Conservation (phyloP, 129 eudicot genomes). For the Silybum marianum region DNA sequence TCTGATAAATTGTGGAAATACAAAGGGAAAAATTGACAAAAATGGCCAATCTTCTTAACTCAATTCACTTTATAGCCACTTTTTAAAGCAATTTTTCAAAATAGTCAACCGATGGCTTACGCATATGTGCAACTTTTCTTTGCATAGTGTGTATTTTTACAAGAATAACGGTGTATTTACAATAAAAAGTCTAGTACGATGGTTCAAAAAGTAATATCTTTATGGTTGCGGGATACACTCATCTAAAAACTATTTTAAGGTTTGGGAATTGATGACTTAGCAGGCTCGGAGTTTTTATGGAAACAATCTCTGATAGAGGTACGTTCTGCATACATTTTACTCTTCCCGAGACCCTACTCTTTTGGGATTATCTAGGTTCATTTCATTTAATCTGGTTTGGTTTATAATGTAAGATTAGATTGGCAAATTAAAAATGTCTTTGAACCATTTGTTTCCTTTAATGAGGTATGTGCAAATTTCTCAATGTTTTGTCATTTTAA, state of each 20-base stretch:
- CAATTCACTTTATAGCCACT: no score
- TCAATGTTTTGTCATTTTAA: neutral
- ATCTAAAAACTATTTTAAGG: no score
- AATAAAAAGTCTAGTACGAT: no score
- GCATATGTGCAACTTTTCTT: neutral
- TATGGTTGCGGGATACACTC: no score
- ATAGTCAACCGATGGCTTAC: no score
- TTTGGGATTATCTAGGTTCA: neutral
- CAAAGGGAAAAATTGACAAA: no score
- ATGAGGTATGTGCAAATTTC: neutral
- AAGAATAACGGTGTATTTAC: neutral
- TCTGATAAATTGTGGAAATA: neutral
- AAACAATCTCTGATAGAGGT: neutral
- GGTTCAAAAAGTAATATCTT: no score
- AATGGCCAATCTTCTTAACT: no score
- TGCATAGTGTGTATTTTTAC: neutral
- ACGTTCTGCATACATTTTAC: neutral
- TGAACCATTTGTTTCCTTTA: neutral
- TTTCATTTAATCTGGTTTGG: neutral
- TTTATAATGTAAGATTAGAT: constrained; percentile 26
- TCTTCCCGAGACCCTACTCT: neutral
- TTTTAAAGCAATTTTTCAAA: no score
- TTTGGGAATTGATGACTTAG: no score
- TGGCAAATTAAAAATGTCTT: constrained; percentile 21
- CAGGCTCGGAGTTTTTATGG: no score